Percentiles rank a stretch among this genome's conserved stretches.
Conservation (phyloP, 208 protist species). For the Herpetomonas tarakana region DNA sequence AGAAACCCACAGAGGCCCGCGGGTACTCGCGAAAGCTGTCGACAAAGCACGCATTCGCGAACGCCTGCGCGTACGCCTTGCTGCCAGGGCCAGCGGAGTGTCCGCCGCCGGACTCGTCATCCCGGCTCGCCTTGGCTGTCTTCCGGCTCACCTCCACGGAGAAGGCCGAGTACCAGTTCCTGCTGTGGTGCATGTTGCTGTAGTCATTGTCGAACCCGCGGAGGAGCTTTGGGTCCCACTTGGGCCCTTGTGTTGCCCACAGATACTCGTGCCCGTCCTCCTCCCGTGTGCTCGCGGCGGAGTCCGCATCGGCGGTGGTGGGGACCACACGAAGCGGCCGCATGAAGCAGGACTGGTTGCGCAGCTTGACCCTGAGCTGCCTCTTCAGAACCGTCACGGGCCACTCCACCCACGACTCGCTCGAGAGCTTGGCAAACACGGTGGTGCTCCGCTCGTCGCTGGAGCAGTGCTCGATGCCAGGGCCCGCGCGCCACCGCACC, state of each 20-base stretch:
- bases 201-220: constrained; percentile 58
- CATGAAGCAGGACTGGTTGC: constrained; percentile 35
- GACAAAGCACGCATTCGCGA: constrained; percentile 53
- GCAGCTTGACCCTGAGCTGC: constrained; percentile 30
- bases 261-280: constrained; percentile 34
- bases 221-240: constrained; percentile 42
- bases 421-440: constrained; percentile 38
- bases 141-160: constrained; percentile 34
- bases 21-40: constrained; percentile 37
- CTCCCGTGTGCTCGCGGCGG: background rate
- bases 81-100: background rate
- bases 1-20: constrained; percentile 56
- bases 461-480: constrained; percentile 29
- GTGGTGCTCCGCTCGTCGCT: constrained; percentile 16
- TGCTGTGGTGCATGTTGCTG: constrained; percentile 41
- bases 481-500: constrained; percentile 24
- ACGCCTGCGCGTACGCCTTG: constrained; percentile 22
- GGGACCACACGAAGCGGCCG: constrained; percentile 17
- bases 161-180: constrained; percentile 47
- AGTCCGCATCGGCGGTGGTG: background rate
- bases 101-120: background rate
- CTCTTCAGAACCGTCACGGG: constrained; percentile 14
- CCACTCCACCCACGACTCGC: constrained; percentile 36
- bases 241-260: constrained; percentile 68
- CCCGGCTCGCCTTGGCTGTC: background rate